Conservation (phyloP, 2,329 filamentous ascomycete species). For the Lojkania enalia region DNA sequence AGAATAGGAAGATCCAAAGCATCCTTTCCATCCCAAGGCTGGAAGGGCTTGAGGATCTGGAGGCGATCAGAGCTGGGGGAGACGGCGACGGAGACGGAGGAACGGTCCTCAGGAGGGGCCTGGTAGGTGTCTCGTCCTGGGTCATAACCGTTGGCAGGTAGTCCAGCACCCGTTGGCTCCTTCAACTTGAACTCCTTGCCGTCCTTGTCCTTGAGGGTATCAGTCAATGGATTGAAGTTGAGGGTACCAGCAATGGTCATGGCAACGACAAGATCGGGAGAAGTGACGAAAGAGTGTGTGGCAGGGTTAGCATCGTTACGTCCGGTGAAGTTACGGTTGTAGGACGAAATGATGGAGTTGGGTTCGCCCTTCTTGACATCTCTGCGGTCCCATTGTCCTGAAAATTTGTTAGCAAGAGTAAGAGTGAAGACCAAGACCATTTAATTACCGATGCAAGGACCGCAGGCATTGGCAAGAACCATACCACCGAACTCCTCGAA, state of each 20-base stretch:
- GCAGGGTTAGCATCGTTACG: constrained; percentile 96
- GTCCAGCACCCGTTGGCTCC: constrained; percentile 76
- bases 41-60: constrained; percentile 85
- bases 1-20: constrained; percentile 81
- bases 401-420: constrained; percentile 6
- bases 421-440: constrained; percentile 3
- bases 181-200: constrained; percentile 94
- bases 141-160: constrained; percentile 84
- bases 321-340: constrained; percentile 99
- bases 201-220: constrained; percentile 90
- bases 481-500: constrained; percentile 96
- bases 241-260: constrained; percentile 81
- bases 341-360: constrained; percentile 97
- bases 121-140: constrained; percentile 93
- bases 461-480: constrained; percentile 93
- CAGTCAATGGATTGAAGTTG: constrained; percentile 93
- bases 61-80: constrained; percentile 91
- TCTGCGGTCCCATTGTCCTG: constrained; percentile 82
- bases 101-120: constrained; percentile 81
- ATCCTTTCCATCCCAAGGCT: constrained; percentile 91
- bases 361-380: constrained; percentile 94
- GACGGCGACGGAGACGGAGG: constrained; percentile 74
- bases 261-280: constrained; percentile 86
- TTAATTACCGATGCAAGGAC: constrained; percentile 59
- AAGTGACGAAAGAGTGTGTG: constrained; percentile 91